phyloP scores from a whole-genome alignment of 192 early-diverging fungal genomes.

The Dissophora globulifera region DNA sequence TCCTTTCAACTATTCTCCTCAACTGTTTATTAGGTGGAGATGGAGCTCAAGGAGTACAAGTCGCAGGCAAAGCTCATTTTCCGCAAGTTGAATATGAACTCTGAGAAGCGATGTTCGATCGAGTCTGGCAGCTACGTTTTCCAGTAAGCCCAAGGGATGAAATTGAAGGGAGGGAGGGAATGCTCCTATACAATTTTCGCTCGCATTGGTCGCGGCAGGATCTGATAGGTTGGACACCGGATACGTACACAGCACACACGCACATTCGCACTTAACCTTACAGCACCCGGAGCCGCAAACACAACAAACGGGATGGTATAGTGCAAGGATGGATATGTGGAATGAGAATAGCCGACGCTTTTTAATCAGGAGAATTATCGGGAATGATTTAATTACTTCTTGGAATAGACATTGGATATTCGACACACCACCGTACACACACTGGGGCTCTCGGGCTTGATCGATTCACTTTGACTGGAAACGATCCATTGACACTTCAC shows the following conservation, averaged over 20 bases:
- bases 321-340: no score
- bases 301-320: no score
- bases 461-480: neutral
- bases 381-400: no score
- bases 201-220: slow-evolving; percentile 38
- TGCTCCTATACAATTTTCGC: neutral
- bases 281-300: no score
- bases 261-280: no score
- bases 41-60: slow-evolving; percentile 91
- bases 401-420: no score
- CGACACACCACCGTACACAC: no score
- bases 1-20: neutral
- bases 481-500: no score
- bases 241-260: neutral
- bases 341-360: no score
- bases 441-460: no score
- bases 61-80: slow-evolving; percentile 94
- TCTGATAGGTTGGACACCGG: slow-evolving; percentile 43
- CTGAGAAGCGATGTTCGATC: slow-evolving; percentile 93
- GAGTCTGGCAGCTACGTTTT: slow-evolving; percentile 91
- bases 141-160: slow-evolving; percentile 69
- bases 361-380: no score
- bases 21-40: slow-evolving; percentile 63
- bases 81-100: slow-evolving; percentile 84
- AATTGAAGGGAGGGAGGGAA: no score